Evolutionary conservation across 805 yeast species (phyloP).

Genomic region (Komagataella phaffii): DNA sequence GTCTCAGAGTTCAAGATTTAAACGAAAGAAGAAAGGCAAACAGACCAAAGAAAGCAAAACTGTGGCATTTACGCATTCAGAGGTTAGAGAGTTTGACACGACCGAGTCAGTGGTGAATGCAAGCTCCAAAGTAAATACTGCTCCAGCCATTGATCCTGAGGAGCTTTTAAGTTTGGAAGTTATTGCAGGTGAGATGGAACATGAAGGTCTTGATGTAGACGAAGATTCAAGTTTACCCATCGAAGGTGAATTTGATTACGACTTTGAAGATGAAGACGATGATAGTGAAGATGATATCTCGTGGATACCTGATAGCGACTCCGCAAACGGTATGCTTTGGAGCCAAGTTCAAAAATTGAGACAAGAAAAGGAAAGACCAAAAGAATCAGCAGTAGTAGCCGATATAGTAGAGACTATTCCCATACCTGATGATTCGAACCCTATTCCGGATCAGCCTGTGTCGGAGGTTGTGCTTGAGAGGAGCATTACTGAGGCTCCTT

Average conservation of each 20-base stretch:
- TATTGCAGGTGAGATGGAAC: constrained; percentile 33
- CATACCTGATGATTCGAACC: neutral
- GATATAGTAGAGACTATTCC: neutral
- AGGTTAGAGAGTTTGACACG: neutral
- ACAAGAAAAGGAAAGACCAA: constrained; percentile 11
- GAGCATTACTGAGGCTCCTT: neutral
- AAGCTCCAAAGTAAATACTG: neutral
- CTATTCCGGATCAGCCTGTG: neutral
- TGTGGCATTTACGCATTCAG: neutral
- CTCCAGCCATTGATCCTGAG: constrained; percentile 22
- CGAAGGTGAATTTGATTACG: constrained; percentile 21
- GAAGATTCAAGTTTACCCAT: constrained; percentile 23
- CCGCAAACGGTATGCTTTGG: constrained; percentile 26
- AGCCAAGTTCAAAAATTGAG: constrained; percentile 20
- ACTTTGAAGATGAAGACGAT: constrained; percentile 17
- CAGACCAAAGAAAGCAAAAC: neutral
- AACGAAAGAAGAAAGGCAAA: neutral
- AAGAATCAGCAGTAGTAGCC: neutral
- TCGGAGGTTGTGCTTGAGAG: neutral
- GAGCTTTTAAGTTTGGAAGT: constrained; percentile 41
- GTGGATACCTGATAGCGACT: constrained; percentile 9
- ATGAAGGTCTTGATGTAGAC: constrained; percentile 13
- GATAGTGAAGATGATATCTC: constrained; percentile 8
- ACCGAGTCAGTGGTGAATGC: neutral
- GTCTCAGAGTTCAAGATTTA: neutral